Evolutionary conservation across 164 flowering plant genomes (phyloP), one percentile per base, ranked within the genome.

Genomic region (Magnolia changhungtana): DNA sequence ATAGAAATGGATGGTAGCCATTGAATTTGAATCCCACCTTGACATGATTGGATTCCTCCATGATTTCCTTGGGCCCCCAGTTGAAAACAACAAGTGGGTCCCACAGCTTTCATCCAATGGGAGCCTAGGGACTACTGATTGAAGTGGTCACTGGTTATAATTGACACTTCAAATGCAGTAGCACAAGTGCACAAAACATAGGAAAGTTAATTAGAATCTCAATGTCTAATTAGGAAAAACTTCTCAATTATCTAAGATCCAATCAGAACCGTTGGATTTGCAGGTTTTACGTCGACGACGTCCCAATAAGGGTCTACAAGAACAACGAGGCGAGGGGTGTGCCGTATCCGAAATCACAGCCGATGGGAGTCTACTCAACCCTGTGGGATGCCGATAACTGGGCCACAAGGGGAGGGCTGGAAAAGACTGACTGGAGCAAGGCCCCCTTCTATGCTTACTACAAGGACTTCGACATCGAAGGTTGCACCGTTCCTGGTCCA

Each of bases 341-440:
- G 0, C 73, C 80, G 13, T 80, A 73, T 49, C 82, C 82, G 10
- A 70, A 61, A 23, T 63, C 49, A 7, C 80, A 80, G 68, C 69
- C 82, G 8, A 80, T 80, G 82, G 77, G 78, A 0, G 45, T 77
- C 63, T 51, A 69, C 67, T 78, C 80, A 0, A 74, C 80, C 51
- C 71, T 80, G 0, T 80, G 82, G 82, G 72, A 78, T 0, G 81
- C 77, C 0, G 81, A 78, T 21, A 74, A 78, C 37, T 78, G 81
- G 81, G 79, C 77, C 18, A 80, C 82, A 23, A 72, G 74, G 1
- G 82, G 82, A 9, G 82, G 82, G 4, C 23, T 77, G 8, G 80
- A 77, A 71, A 80, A 80, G 79, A 80, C 49, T 3, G 75, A 80
- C 49, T 80, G 82, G 82, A 74, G 14, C 66, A 73, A 69, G 63